A percentile compares a stretch with the other conserved stretches of the same genome.
These are phyloP conservation scores for Curvularia sp. DNA, from an alignment of 2,329 filamentous ascomycete genomes.

Conservation along the genomic window DNA sequence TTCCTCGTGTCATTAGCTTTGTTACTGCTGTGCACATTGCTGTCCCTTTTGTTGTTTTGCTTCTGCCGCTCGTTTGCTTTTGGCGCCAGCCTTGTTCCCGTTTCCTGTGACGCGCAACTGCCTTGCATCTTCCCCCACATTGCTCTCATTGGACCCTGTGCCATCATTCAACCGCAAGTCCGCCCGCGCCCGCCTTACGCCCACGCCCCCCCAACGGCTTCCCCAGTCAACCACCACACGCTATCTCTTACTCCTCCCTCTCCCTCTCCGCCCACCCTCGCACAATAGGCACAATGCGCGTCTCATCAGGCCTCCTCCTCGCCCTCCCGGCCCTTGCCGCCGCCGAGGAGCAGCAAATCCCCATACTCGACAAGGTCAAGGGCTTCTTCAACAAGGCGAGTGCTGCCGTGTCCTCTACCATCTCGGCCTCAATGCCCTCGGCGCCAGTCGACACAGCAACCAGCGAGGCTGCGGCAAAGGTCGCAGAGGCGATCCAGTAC, in stretches of 20 bases:
- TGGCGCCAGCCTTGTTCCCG: slow-evolving; percentile 9
- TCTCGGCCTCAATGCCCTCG: slow-evolving; percentile 49
- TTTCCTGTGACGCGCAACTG: slow-evolving; percentile 16
- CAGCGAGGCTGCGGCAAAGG: slow-evolving; percentile 60
- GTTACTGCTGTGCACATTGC: not conserved
- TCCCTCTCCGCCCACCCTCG: not conserved
- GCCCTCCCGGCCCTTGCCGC: slow-evolving; percentile 58
- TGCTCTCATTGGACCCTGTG: slow-evolving; percentile 31
- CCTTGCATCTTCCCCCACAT: slow-evolving; percentile 25
- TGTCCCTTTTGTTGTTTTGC: not conserved
- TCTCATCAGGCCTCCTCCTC: slow-evolving; percentile 59
- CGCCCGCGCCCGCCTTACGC: not conserved
- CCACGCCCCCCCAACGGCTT: not conserved
- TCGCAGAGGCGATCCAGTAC: slow-evolving; percentile 61
- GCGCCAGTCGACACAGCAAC: slow-evolving; percentile 55
- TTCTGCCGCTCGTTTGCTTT: slow-evolving; percentile 19
- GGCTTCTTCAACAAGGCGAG: slow-evolving; percentile 63
- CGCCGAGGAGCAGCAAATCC: slow-evolving; percentile 67
- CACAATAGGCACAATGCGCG: slow-evolving; percentile 54
- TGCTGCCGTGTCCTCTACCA: slow-evolving; percentile 60
- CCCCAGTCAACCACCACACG: slow-evolving; percentile 7
- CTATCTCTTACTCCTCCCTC: slow-evolving; percentile 16
- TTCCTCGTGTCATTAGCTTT: slow-evolving; percentile 13
- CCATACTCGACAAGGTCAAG: slow-evolving; percentile 67
- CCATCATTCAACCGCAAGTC: slow-evolving; percentile 24